phyloP scores from a whole-genome alignment of 1,284 basidiomycete genomes.

The Hemileccinum hortonii region DNA sequence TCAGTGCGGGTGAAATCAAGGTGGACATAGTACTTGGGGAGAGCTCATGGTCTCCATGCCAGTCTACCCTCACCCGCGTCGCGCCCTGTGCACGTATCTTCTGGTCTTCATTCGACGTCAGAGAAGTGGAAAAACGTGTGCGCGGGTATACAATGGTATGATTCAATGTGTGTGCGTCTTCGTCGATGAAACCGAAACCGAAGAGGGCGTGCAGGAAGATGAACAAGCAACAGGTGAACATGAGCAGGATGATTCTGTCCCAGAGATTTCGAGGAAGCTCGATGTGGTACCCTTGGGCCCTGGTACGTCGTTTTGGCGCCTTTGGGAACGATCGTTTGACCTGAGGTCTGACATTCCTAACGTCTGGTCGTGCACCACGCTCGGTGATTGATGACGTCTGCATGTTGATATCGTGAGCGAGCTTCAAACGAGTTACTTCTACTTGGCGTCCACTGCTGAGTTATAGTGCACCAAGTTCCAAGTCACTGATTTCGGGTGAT shows the following conservation, averaged over 20 bases:
- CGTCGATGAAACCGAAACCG: slow-evolving; percentile 18
- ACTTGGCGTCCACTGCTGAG: neutral
- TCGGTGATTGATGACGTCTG: neutral
- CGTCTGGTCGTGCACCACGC: neutral
- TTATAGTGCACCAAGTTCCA: neutral
- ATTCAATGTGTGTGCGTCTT: neutral
- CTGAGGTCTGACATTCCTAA: neutral
- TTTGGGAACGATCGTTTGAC: slow-evolving; percentile 1
- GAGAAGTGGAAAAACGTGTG: neutral
- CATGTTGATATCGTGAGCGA: slow-evolving; percentile 11
- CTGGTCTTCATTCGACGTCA: neutral
- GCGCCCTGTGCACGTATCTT: neutral
- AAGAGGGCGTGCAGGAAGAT: slow-evolving; percentile 28
- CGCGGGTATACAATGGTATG: slow-evolving; percentile 1
- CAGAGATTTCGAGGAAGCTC: slow-evolving; percentile 14
- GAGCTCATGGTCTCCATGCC: slow-evolving; percentile 22
- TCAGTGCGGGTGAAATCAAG: slow-evolving; percentile 7
- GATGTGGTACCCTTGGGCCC: neutral
- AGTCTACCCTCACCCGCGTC: slow-evolving; percentile 16
- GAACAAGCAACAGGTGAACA: slow-evolving; percentile 28
- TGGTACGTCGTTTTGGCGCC: neutral
- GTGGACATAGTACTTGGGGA: slow-evolving; percentile 3
- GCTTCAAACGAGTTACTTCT: neutral
- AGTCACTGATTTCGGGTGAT: neutral
- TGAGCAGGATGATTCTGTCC: slow-evolving; percentile 23